phyloP scores from a whole-genome alignment of 306 rosid species.

The Ceratonia siliqua region DNA sequence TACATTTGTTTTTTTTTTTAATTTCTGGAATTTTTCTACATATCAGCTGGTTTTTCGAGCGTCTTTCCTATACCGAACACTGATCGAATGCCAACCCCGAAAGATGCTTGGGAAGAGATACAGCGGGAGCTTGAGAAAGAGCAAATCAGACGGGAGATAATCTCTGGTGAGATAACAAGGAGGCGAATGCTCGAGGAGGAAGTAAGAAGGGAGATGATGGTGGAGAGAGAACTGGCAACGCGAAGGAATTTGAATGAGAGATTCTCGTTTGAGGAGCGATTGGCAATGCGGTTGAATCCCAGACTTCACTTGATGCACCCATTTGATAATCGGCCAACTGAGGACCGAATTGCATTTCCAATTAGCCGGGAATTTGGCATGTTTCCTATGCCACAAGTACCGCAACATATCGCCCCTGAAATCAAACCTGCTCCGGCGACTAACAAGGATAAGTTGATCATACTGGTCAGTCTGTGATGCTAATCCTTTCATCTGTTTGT shows the following conservation, averaged over 20 bases:
- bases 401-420: background rate
- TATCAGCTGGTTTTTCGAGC: slow-evolving; percentile 8
- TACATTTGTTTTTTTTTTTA: background rate
- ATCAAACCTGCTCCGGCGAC: background rate
- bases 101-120: slow-evolving; percentile 15
- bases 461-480: slow-evolving; percentile 45
- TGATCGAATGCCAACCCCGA: background rate
- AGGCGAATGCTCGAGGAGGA: slow-evolving; percentile 53
- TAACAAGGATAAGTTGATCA: slow-evolving; percentile 40
- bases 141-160: slow-evolving; percentile 48
- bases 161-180: slow-evolving; percentile 35
- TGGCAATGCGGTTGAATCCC: slow-evolving; percentile 4
- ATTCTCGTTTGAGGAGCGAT: slow-evolving; percentile 6
- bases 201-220: slow-evolving; percentile 52
- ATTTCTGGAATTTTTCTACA: background rate
- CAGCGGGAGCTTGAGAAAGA: slow-evolving; percentile 50
- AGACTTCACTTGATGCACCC: slow-evolving; percentile 8
- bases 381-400: background rate
- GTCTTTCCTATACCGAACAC: background rate
- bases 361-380: background rate
- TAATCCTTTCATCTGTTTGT: background rate
- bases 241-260: slow-evolving; percentile 3
- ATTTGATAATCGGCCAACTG: background rate
- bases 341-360: background rate
- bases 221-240: slow-evolving; percentile 42